Evolutionary conservation across 306 rosid genomes (phyloP).

Genomic region (Prunus salicina): DNA sequence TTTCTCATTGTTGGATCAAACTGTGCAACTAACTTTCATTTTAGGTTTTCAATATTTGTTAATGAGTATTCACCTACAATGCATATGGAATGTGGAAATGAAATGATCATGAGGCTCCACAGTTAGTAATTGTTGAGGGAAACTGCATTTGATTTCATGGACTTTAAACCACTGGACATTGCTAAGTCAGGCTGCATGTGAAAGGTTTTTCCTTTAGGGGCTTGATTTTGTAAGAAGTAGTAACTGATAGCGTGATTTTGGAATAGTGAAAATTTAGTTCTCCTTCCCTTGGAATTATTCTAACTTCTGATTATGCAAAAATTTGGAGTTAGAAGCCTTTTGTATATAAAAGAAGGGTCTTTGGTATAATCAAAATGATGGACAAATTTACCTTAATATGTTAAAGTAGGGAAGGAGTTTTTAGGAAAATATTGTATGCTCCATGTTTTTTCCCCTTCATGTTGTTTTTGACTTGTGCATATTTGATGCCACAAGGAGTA

Average conservation of each 20-base stretch:
- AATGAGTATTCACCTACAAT: background rate
- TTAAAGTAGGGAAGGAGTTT: background rate
- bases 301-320: background rate
- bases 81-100: background rate
- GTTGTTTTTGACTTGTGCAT: background rate
- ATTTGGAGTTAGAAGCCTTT: background rate
- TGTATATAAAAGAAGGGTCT: background rate
- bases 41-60: background rate
- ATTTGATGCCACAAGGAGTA: background rate
- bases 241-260: background rate
- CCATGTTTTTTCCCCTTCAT: background rate
- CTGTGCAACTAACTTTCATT: background rate
- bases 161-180: background rate
- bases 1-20: background rate
- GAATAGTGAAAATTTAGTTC: background rate
- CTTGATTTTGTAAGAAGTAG: background rate
- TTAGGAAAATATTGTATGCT: background rate
- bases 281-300: background rate
- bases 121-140: background rate
- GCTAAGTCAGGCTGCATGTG: background rate
- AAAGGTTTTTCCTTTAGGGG: background rate
- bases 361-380: background rate
- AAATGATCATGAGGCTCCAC: background rate
- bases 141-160: background rate
- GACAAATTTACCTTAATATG: background rate